These are phyloP conservation scores for Fusarium nurragi DNA, from an alignment of 2,329 filamentous ascomycete genomes.

Conservation along the genomic window DNA sequence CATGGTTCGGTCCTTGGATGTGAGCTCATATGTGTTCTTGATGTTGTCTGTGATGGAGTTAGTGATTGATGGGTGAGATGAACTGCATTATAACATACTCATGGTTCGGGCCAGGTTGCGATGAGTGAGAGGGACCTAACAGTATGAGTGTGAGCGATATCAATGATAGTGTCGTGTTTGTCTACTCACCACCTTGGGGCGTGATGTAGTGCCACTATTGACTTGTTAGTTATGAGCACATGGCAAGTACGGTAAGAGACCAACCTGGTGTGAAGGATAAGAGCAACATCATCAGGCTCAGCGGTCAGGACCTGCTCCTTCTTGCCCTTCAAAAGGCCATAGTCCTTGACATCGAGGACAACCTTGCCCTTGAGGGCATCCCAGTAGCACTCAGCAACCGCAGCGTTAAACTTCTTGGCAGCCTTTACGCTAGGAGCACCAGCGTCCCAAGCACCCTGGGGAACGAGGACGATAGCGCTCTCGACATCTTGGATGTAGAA, in stretches of 20 bases:
- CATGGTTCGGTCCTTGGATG: constrained; percentile 77
- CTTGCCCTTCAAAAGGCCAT: constrained; percentile 68
- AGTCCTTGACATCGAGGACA: constrained; percentile 79
- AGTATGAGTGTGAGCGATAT: constrained; percentile 15
- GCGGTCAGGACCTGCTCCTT: constrained; percentile 57
- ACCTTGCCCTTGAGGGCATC: constrained; percentile 71
- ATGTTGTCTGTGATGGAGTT: constrained; percentile 69
- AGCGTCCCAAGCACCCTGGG: constrained; percentile 72
- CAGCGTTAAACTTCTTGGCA: constrained; percentile 80
- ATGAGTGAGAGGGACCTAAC: constrained; percentile 79
- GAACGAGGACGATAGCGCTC: constrained; percentile 80
- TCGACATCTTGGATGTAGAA: constrained; percentile 91
- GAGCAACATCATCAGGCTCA: constrained; percentile 79
- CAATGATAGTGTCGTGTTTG: neutral
- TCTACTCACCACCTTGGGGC: constrained; percentile 78
- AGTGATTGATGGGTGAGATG: constrained; percentile 39
- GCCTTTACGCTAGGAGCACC: constrained; percentile 78
- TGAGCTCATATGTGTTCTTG: constrained; percentile 78
- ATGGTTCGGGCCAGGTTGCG: constrained; percentile 83
- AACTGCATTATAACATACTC: constrained; percentile 55
- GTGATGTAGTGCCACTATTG: constrained; percentile 77
- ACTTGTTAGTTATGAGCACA: constrained; percentile 37
- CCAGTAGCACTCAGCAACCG: constrained; percentile 89
- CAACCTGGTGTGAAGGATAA: constrained; percentile 80
- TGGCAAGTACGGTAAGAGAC: constrained; percentile 8